Evolutionary conservation across 768 basidiomycete species (phyloP).

Genomic region (Rhizopogon vesiculosus): DNA sequence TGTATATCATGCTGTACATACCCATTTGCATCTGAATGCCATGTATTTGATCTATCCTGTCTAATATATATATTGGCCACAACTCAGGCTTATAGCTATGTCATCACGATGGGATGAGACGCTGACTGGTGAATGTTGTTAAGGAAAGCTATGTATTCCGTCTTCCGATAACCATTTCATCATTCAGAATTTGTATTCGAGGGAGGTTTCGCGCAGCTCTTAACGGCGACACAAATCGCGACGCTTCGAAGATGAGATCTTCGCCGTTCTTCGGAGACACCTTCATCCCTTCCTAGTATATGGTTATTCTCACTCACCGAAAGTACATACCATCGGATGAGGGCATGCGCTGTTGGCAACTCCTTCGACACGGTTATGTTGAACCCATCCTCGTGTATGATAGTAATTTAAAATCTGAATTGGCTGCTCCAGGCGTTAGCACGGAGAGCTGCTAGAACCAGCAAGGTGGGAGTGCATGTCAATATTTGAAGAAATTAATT

Average conservation of each 20-base stretch:
- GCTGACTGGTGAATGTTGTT: constrained; percentile 36
- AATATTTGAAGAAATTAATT: constrained; percentile 43
- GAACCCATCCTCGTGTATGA: constrained; percentile 68
- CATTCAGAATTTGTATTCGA: too few relatives aligned
- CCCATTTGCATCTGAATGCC: not conserved
- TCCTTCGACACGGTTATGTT: constrained; percentile 47
- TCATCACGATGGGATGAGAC: constrained; percentile 29
- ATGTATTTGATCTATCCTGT: not conserved
- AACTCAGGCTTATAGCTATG: not conserved
- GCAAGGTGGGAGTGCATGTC: constrained; percentile 68
- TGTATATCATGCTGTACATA: not conserved
- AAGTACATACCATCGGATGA: constrained; percentile 30
- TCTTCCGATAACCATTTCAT: constrained; percentile 47
- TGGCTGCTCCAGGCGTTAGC: constrained; percentile 53
- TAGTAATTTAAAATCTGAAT: constrained; percentile 60
- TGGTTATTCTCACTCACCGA: constrained; percentile 37
- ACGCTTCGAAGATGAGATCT: constrained; percentile 33
- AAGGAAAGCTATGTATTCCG: constrained; percentile 38
- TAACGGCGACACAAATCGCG: constrained; percentile 21
- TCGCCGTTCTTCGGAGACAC: constrained; percentile 35
- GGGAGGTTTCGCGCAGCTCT: constrained; percentile 48
- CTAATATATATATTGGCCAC: not conserved
- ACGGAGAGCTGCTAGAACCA: constrained; percentile 63
- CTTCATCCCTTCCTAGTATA: constrained; percentile 41
- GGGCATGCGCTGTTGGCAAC: constrained; percentile 43